Evolutionary conservation across 345 rosid genomes (phyloP).

Genomic region (Syzygium aqueum): DNA sequence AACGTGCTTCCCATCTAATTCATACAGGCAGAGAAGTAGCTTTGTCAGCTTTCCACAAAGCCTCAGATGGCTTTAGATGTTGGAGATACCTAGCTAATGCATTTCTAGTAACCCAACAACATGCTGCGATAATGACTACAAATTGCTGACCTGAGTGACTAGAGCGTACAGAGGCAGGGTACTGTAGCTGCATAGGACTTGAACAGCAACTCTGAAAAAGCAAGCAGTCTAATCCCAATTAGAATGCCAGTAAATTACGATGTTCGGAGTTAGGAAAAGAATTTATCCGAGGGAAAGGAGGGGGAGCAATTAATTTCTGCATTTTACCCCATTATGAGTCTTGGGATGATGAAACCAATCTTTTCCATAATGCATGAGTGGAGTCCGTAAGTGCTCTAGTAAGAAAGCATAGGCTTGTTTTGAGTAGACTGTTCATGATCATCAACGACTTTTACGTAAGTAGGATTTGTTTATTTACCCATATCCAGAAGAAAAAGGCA

Average conservation of each 20-base stretch:
- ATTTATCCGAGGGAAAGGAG: not conserved
- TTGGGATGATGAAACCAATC: constrained; percentile 47
- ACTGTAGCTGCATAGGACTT: constrained; percentile 85
- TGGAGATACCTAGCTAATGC: not conserved
- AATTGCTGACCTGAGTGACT: constrained; percentile 50
- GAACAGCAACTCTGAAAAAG: constrained; percentile 56
- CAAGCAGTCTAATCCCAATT: not conserved
- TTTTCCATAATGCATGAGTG: constrained; percentile 79
- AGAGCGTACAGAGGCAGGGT: constrained; percentile 73
- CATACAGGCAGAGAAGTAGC: not conserved
- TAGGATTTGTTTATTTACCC: constrained; percentile 25
- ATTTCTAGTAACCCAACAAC: not conserved
- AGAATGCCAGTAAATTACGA: not conserved
- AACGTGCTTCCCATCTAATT: constrained; percentile 64
- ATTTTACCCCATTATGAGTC: constrained; percentile 71
- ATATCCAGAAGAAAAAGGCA: constrained; percentile 86
- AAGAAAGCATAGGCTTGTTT: not conserved
- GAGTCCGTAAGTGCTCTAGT: constrained; percentile 65
- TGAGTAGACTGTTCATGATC: not conserved
- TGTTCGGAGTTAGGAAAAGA: not conserved
- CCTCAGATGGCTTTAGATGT: not conserved
- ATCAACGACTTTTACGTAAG: not conserved
- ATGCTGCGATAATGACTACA: too few species aligned
- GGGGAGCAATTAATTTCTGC: not conserved
- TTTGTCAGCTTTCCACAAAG: not conserved